phyloP scores from a whole-genome alignment of 2,329 filamentous ascomycete genomes.

The Lachnellula subtilissima region DNA sequence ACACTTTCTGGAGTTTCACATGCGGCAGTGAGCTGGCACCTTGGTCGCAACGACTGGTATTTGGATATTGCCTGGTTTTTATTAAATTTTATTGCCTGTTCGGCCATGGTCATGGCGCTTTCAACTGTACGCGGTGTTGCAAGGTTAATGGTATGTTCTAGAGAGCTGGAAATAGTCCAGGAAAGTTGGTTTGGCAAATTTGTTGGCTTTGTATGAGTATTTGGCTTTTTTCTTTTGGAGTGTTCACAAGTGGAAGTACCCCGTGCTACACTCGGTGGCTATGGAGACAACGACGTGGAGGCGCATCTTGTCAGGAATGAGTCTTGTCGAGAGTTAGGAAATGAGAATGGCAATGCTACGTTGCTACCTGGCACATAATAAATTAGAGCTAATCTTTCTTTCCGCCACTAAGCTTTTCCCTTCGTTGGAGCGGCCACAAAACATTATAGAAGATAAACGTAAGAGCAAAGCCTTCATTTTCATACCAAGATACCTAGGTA shows the following conservation, averaged over 20 bases:
- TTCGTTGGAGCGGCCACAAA: too few relatives aligned
- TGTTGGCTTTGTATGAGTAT: neutral
- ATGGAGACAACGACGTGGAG: too few relatives aligned
- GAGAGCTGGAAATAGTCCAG: neutral
- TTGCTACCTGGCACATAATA: too few relatives aligned
- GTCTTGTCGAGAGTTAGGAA: too few relatives aligned
- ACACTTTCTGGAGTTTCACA: neutral
- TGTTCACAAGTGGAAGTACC: neutral
- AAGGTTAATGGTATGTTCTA: neutral
- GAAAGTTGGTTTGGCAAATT: neutral
- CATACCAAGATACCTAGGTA: too few relatives aligned
- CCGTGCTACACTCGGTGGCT: neutral
- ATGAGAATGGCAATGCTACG: too few relatives aligned
- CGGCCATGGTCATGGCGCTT: neutral
- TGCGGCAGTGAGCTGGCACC: neutral
- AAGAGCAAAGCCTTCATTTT: too few relatives aligned
- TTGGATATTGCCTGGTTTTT: neutral
- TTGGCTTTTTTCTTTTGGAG: neutral
- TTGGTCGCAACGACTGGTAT: neutral
- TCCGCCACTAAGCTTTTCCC: too few relatives aligned
- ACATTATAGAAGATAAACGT: too few relatives aligned
- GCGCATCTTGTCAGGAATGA: too few relatives aligned
- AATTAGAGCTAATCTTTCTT: too few relatives aligned
- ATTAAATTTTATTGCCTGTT: neutral
- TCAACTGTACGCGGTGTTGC: neutral